Evolutionary conservation across 164 flowering plant genomes (phyloP).

Genomic region (Vitis rupestris): DNA sequence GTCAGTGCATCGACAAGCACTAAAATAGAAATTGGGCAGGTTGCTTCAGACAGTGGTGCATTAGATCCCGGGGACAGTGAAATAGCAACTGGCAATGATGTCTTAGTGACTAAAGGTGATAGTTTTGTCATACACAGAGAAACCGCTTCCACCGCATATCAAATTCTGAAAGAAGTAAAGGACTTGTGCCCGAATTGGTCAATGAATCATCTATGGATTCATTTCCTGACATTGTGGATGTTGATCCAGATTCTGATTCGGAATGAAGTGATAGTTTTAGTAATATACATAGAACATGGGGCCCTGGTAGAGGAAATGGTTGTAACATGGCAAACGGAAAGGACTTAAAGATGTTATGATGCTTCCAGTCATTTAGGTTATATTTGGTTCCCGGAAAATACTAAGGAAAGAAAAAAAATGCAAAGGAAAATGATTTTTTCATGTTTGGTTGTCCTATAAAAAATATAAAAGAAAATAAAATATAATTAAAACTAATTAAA

Average conservation of each 20-base stretch:
- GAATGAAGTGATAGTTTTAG: neutral
- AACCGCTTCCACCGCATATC: conserved; percentile 4
- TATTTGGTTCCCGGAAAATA: too few species aligned
- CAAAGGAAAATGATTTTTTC: too few species aligned
- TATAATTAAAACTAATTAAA: too few species aligned
- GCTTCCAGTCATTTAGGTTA: too few species aligned
- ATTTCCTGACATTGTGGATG: conserved; percentile 64
- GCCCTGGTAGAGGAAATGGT: too few species aligned
- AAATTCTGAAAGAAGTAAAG: conserved; percentile 12
- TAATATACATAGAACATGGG: neutral
- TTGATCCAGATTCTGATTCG: conserved; percentile 60
- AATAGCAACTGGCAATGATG: conserved; percentile 3
- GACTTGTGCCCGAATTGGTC: conserved; percentile 11
- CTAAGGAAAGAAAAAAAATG: too few species aligned
- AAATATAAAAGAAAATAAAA: too few species aligned
- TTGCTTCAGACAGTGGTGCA: neutral
- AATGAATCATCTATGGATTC: conserved; percentile 33
- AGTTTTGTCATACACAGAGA: neutral
- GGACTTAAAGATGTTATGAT: too few species aligned
- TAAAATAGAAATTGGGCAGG: neutral
- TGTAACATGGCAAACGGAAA: too few species aligned
- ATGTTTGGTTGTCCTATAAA: too few species aligned
- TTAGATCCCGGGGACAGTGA: conserved; percentile 4
- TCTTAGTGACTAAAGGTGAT: conserved; percentile 2
- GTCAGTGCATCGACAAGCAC: neutral